phyloP scores from a whole-genome alignment of 441 rosid species.

The Jatropha multifida region DNA sequence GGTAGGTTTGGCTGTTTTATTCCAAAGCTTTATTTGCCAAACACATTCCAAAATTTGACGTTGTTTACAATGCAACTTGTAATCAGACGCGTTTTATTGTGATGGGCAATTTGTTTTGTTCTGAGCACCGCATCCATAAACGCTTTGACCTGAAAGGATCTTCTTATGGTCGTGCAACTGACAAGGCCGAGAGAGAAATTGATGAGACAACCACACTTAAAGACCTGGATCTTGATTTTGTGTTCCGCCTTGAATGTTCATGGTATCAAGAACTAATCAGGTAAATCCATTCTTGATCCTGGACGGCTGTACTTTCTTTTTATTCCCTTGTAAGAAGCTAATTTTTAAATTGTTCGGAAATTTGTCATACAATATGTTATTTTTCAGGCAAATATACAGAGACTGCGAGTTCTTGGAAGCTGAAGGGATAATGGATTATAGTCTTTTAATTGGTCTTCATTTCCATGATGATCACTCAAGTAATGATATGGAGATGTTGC shows the following conservation, averaged over 20 bases:
- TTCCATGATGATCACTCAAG: constrained; percentile 72
- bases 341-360: neutral
- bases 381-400: constrained; percentile 70
- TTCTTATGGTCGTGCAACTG: constrained; percentile 84
- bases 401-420: constrained; percentile 95
- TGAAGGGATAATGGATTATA: constrained; percentile 90
- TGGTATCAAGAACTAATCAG: constrained; percentile 80
- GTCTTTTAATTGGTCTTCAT: constrained; percentile 88
- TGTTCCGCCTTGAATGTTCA: constrained; percentile 66
- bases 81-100: constrained; percentile 76
- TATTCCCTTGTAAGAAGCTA: neutral
- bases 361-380: neutral
- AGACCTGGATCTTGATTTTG: constrained; percentile 86
- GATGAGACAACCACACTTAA: constrained; percentile 93
- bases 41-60: constrained; percentile 9
- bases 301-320: neutral
- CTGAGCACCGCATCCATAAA: constrained; percentile 75
- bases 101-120: constrained; percentile 88
- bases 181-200: constrained; percentile 68
- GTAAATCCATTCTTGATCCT: constrained; percentile 36
- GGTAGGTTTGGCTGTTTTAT: constrained; percentile 39
- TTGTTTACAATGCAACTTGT: constrained; percentile 14
- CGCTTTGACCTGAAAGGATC: constrained; percentile 95
- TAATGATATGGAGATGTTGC: constrained; percentile 70
- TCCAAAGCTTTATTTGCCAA: neutral